These are phyloP conservation scores for Pistacia vera DNA, from an alignment of 345 rosid genomes.

Conservation along the genomic window DNA sequence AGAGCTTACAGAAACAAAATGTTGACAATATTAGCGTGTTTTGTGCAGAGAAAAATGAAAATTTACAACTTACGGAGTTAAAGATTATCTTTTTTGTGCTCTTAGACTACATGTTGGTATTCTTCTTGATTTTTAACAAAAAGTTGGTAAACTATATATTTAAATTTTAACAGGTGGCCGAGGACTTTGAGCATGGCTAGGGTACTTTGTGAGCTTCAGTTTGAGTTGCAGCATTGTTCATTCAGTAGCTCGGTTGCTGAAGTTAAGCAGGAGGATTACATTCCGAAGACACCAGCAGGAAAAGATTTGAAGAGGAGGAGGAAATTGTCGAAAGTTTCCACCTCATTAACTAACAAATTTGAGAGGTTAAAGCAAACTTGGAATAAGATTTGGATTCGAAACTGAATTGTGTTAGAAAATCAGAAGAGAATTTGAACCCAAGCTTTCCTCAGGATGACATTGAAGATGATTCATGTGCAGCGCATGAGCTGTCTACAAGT, in stretches of 20 bases:
- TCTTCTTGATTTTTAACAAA: not conserved
- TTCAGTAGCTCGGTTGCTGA: conserved; percentile 15
- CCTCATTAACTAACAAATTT: conserved; percentile 19
- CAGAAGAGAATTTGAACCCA: not conserved
- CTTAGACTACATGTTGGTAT: too few relatives aligned
- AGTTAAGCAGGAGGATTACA: conserved; percentile 10
- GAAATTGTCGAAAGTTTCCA: conserved; percentile 12
- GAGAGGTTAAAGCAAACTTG: not conserved
- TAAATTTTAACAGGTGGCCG: conserved; percentile 40
- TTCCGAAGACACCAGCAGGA: conserved; percentile 31
- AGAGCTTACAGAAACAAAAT: too few relatives aligned
- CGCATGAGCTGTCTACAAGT: not conserved
- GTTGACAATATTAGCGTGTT: too few relatives aligned
- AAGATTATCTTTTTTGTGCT: too few relatives aligned
- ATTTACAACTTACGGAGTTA: too few relatives aligned
- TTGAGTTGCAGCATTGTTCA: conserved; percentile 33
- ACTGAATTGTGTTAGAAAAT: not conserved
- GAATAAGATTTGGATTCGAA: conserved; percentile 3
- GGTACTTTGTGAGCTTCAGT: conserved; percentile 53
- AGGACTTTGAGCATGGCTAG: conserved; percentile 59
- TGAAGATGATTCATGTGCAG: conserved; percentile 6
- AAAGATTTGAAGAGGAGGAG: conserved; percentile 28
- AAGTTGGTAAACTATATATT: not conserved
- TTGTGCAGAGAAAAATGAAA: too few relatives aligned
- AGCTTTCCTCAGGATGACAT: not conserved